Evolutionary conservation across 2,329 filamentous ascomycete genomes (phyloP), one percentile per base, ranked within the genome.

Genomic region (Colletotrichum musae): DNA sequence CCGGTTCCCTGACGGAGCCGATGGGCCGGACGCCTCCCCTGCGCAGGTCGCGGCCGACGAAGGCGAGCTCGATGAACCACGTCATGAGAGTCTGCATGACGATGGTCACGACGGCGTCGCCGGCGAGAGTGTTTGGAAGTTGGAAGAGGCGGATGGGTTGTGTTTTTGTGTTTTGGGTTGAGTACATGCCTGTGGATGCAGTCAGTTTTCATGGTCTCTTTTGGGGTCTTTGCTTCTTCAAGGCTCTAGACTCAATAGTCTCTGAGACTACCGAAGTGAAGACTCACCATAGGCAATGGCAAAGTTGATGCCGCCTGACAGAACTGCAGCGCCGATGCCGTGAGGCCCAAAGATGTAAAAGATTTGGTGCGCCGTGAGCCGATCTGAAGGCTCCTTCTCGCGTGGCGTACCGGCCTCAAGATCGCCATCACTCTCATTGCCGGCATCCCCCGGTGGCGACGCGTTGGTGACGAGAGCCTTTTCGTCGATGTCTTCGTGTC

Each of bases 301-400:
- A 74, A 87, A 86, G 76, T 88, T 88, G 70, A 88, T 83, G 24
- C 78, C 84, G 0, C 82, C 86, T 0, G 84, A 86, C 2, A 88
- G 52, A n/a, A 84, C 57, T 70, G 82, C 80, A 10, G 84, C 83
- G 15, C 82, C 82, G 41, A 88, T 28, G 4, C 85, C 86, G 65
- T 86, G 82, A 3, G 86, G 72, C 1, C 82, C 72, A 53, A 87
- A 82, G 15, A 88, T 78, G 74, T 88, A 88, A 65, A 86, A 81
- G 21, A 82, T 67, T 70, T 87, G 85, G 66, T 83, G 81, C 0
- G 68, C 71, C 2, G 83, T 86, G 36, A 85, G 73, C n/a, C 72
- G 73, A 6, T 74, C 63, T 48, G 80, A 85, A 18, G 85, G 82
- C 47, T 76, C 76, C 74, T 62, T 64, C 18, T 43, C 53, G 10